These are phyloP conservation scores for Pseudevernia furfuracea DNA, from an alignment of 495 filamentous ascomycete genomes.

Conservation along the genomic window DNA sequence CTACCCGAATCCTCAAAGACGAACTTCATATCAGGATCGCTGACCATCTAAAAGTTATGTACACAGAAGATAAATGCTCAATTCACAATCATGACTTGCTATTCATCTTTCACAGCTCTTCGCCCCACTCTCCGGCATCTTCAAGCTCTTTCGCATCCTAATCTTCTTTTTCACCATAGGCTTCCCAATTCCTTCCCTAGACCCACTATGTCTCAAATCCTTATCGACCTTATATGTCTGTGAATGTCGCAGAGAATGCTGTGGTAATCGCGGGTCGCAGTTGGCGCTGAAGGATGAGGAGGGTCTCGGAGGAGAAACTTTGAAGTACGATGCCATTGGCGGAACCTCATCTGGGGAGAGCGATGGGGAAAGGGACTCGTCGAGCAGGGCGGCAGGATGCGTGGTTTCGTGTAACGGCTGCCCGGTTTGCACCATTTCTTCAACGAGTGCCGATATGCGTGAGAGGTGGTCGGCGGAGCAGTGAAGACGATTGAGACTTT, in stretches of 20 bases:
- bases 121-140: slow-evolving; percentile 4
- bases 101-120: slow-evolving; percentile 6
- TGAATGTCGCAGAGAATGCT: slow-evolving; percentile 12
- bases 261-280: not conserved
- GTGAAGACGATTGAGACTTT: slow-evolving; percentile 17
- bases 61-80: slow-evolving; percentile 5
- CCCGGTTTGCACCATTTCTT: slow-evolving; percentile 18
- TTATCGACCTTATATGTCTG: slow-evolving; percentile 17
- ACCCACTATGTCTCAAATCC: slow-evolving; percentile 11
- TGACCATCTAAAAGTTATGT: not conserved
- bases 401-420: not conserved
- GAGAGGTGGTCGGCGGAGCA: slow-evolving; percentile 19
- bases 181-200: slow-evolving; percentile 18
- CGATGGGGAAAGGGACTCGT: slow-evolving; percentile 12
- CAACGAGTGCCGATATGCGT: slow-evolving; percentile 18
- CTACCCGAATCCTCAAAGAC: not conserved
- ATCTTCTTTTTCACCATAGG: slow-evolving; percentile 22
- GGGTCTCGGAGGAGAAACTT: slow-evolving; percentile 7
- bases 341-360: slow-evolving; percentile 7
- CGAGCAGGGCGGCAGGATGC: slow-evolving; percentile 1
- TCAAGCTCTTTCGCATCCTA: slow-evolving; percentile 22
- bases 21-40: not conserved
- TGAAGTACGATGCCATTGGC: slow-evolving; percentile 11
- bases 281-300: not conserved
- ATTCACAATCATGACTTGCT: not conserved